Conservation (phyloP, 1,284 basidiomycete species). For the Ceratobasidium sp. region DNA sequence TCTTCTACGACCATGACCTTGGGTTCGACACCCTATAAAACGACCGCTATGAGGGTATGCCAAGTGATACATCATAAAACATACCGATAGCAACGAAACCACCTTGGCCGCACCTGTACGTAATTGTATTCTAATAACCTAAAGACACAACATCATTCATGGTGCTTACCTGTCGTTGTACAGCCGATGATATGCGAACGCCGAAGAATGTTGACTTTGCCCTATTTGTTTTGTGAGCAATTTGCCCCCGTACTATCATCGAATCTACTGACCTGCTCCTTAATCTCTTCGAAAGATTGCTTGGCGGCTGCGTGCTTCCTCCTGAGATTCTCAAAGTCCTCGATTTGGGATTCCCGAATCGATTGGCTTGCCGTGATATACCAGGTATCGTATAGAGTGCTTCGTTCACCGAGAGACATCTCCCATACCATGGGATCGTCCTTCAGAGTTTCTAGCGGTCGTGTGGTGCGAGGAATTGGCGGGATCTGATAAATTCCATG, state of each 20-base stretch:
- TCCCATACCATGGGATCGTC: conserved; percentile 43
- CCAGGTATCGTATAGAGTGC: conserved; percentile 44
- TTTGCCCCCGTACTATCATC: neutral
- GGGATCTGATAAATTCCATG: conserved; percentile 16
- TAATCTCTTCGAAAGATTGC: conserved; percentile 57
- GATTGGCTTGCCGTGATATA: conserved; percentile 27
- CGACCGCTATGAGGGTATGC: neutral
- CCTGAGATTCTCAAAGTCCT: conserved; percentile 60
- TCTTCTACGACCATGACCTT: conserved; percentile 76
- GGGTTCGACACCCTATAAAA: conserved; percentile 65
- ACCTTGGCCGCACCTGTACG: conserved; percentile 51
- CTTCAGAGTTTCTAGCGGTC: conserved; percentile 35
- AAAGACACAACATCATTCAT: neutral
- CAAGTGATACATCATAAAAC: conserved; percentile 21
- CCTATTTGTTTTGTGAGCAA: conserved; percentile 32
- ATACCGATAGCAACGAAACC: conserved; percentile 49
- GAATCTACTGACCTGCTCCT: conserved; percentile 56
- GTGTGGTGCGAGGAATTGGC: conserved; percentile 19
- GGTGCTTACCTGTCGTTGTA: conserved; percentile 52
- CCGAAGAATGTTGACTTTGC: conserved; percentile 42
- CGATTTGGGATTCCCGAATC: conserved; percentile 58
- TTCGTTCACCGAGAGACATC: conserved; percentile 45
- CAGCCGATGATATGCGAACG: conserved; percentile 52
- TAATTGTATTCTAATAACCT: neutral
- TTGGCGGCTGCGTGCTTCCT: conserved; percentile 55